Evolutionary conservation across 2,329 filamentous ascomycete species (phyloP).

Genomic region (Fusarium illudens): DNA sequence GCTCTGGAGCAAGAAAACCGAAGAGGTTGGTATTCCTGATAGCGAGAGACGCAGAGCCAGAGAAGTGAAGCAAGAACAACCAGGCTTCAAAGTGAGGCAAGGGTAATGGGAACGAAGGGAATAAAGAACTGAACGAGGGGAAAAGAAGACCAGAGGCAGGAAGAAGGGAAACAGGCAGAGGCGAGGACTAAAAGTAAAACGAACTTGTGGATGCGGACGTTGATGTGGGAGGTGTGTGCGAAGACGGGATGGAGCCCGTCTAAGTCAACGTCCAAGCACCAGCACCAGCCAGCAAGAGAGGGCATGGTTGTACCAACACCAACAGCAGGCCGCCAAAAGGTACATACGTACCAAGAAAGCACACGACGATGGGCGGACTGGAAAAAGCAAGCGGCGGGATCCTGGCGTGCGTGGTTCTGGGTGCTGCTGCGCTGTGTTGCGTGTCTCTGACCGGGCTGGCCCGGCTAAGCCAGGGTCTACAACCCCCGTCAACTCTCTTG

Average conservation of each 20-base stretch:
- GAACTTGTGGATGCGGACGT: conserved; percentile 35
- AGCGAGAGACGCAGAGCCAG: conserved; percentile 27
- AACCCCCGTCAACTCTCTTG: conserved; percentile 32
- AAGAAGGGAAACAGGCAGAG: conserved; percentile 24
- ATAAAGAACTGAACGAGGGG: conserved; percentile 28
- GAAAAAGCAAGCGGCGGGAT: conserved; percentile 37
- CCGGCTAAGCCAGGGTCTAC: conserved; percentile 23
- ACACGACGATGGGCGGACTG: conserved; percentile 11
- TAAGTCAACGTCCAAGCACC: conserved; percentile 22
- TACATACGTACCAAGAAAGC: not conserved
- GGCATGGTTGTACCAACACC: conserved; percentile 12
- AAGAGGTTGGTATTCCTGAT: conserved; percentile 10
- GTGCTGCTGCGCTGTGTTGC: conserved; percentile 21
- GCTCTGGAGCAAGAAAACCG: conserved; percentile 13
- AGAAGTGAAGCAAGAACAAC: conserved; percentile 13
- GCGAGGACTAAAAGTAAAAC: conserved; percentile 36
- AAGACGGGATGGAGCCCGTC: conserved; percentile 11
- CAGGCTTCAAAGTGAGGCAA: conserved; percentile 17
- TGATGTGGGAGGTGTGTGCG: conserved; percentile 23
- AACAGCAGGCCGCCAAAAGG: conserved; percentile 12
- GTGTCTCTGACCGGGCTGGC: conserved; percentile 21
- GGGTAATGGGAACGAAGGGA: conserved; percentile 28
- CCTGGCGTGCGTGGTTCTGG: conserved; percentile 21
- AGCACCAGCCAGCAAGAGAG: not conserved
- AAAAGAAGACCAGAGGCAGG: conserved; percentile 13